These are phyloP conservation scores for Tylopilus sp. DNA, from an alignment of 768 basidiomycete species.

Conservation along the genomic window DNA sequence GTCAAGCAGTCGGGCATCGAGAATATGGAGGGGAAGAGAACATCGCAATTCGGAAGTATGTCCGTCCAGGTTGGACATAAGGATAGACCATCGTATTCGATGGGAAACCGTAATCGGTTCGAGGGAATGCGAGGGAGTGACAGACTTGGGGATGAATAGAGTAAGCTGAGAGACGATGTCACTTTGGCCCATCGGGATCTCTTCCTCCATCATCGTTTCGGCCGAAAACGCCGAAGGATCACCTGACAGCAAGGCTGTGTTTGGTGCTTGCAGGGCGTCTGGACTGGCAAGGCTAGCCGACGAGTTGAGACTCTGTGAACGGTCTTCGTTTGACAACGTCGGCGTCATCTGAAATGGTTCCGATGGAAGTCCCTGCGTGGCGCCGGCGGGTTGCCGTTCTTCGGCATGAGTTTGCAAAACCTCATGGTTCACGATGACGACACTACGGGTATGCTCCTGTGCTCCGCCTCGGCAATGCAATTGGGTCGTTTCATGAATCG, in stretches of 20 bases:
- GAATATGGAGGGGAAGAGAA: constrained; percentile 83
- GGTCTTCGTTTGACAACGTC: constrained; percentile 16
- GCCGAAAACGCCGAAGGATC: not conserved
- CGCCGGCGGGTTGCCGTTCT: constrained; percentile 16
- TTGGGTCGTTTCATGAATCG: constrained; percentile 73
- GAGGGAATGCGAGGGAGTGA: constrained; percentile 68
- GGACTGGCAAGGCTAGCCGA: constrained; percentile 3
- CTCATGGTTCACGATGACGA: constrained; percentile 65
- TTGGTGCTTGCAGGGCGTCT: constrained; percentile 16
- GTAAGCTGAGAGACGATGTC: constrained; percentile 62
- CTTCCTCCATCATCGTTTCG: constrained; percentile 15
- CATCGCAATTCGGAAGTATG: constrained; percentile 95
- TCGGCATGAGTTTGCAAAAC: constrained; percentile 56
- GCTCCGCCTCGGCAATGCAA: constrained; percentile 48
- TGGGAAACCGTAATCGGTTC: constrained; percentile 77
- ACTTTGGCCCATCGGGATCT: constrained; percentile 27
- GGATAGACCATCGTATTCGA: constrained; percentile 76
- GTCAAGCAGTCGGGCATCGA: constrained; percentile 66
- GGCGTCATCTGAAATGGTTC: constrained; percentile 8
- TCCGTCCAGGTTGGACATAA: constrained; percentile 83
- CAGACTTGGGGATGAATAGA: constrained; percentile 54
- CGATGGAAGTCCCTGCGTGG: not conserved
- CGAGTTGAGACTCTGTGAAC: constrained; percentile 14
- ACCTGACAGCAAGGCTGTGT: not conserved
- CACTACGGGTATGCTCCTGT: constrained; percentile 59